Evolutionary conservation across 257 asterid species (phyloP).

Genomic region (Hygrophila difformis): DNA sequence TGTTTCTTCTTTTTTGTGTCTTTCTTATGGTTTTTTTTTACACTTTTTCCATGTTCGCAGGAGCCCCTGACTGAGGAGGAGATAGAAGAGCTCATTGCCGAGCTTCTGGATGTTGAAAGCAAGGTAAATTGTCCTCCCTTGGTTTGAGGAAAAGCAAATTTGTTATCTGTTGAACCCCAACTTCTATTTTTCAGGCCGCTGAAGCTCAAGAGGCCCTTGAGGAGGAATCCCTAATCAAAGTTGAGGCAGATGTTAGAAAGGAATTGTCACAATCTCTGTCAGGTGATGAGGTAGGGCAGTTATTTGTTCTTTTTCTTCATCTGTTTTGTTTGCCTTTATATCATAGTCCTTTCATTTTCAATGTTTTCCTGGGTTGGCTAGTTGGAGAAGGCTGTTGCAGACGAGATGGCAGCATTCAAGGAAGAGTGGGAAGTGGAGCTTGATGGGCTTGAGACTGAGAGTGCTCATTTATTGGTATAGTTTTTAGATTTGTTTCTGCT

Average conservation of each 20-base stretch:
- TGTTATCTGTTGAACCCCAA: conserved; percentile 13
- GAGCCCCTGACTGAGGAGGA: conserved; percentile 86
- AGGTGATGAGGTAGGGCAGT: conserved; percentile 48
- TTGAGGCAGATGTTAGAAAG: conserved; percentile 83
- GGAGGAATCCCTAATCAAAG: conserved; percentile 69
- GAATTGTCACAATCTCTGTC: conserved; percentile 63
- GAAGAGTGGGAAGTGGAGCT: conserved; percentile 86
- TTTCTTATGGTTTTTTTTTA: background rate
- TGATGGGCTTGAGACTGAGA: conserved; percentile 84
- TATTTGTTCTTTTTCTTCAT: background rate
- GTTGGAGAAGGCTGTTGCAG: conserved; percentile 78
- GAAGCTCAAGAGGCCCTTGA: conserved; percentile 92
- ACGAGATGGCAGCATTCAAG: conserved; percentile 68
- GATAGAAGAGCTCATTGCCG: conserved; percentile 76
- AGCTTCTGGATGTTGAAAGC: conserved; percentile 83
- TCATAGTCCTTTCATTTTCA: conserved; percentile 5
- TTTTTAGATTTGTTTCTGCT: conserved; percentile 9
- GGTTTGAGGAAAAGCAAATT: conserved; percentile 7
- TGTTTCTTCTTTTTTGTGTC: background rate
- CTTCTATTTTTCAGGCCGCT: conserved; percentile 60
- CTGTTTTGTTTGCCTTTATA: background rate
- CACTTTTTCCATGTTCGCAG: conserved; percentile 22
- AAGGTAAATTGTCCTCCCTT: conserved; percentile 35
- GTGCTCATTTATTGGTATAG: conserved; percentile 71
- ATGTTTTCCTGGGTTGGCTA: conserved; percentile 20